A percentile compares a stretch with the other conserved stretches of the same genome.
Evolutionary conservation across 176 grass and related monocot genomes (phyloP).

Genomic region (Triticum dicoccoides): DNA sequence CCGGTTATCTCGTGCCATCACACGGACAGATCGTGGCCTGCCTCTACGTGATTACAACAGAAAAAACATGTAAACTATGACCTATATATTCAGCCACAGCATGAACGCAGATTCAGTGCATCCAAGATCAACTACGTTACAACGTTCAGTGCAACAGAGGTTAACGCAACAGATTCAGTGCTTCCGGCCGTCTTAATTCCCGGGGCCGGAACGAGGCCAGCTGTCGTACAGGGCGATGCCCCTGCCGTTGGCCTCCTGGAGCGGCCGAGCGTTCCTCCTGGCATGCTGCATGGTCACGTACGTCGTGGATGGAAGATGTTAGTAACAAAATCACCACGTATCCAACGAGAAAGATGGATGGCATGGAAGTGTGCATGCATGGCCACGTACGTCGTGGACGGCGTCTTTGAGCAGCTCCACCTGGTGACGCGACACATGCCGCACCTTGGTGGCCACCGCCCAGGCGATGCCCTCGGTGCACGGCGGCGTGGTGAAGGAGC

Average conservation of each 20-base stretch:
- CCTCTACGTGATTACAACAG: too few relatives aligned
- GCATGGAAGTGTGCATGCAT: not conserved
- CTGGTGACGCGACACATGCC: constrained; percentile 45
- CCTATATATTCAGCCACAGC: too few relatives aligned
- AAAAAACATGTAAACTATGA: too few relatives aligned
- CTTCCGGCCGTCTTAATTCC: not conserved
- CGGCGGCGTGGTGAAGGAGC: constrained; percentile 75
- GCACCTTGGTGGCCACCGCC: constrained; percentile 50
- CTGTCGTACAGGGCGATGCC: constrained; percentile 31
- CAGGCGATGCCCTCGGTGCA: constrained; percentile 82
- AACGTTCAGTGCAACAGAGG: too few relatives aligned
- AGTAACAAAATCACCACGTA: not conserved
- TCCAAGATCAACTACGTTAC: too few relatives aligned
- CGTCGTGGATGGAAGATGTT: too few relatives aligned
- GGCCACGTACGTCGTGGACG: constrained; percentile 49
- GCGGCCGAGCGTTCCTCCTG: constrained; percentile 59
- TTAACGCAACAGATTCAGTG: too few relatives aligned
- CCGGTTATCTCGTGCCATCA: too few relatives aligned
- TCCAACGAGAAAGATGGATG: not conserved
- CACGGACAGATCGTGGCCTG: too few relatives aligned
- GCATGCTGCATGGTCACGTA: constrained; percentile 30
- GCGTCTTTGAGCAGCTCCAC: constrained; percentile 53
- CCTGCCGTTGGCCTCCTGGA: constrained; percentile 55
- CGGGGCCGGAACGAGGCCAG: not conserved
- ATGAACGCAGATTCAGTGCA: too few relatives aligned